Base-by-base conservation (phyloP, 345 rosid genomes). In the Brassica nigra region DNA sequence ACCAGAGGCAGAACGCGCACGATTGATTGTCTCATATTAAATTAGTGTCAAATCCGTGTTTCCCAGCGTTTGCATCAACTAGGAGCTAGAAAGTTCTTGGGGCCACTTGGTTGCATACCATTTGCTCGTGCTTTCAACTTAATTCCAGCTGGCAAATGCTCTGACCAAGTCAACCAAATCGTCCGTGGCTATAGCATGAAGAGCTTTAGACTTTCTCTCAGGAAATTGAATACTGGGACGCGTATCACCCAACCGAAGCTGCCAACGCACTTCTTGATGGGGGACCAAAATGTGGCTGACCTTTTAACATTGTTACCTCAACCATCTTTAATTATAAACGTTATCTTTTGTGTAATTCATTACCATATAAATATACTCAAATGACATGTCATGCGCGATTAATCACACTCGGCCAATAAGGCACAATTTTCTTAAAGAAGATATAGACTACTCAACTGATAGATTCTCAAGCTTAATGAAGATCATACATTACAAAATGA, bases 61-160 rank as follows among this genome's bases (percentile, higher is more conserved):
- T 30, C 4, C 34, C 47, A 88, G 90, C 71, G 84, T 62, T 77
- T 88, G 64, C 86, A 87, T 33, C 83, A 83, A 39, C 58, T 83
- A 52, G 90, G 88, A 20, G 86, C 84, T 18, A 79, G 91, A 68
- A 90, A 86, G 70, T 82, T 85, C 18, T 52, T 86, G 0, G 87
- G 94, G 1, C 92, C 90, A 8, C 84, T 89, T 8, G 92, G 92
- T 28, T 90, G 91, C 89, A 87, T 92, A 62, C 91, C 87, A 1
- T 87, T 86, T 76, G 81, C 85, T 66, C 83, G 88, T 23, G 86
- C 91, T 20, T 62, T 86, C 15, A 76, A 86, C 20, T 61, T 87
- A 27, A 30, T 87, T 34, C 83, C 84, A 1, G 47, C 66, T 1
- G 83, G 87, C 9, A 37, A 84, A 76, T 92, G 91, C 73, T 89